These are phyloP conservation scores for Gleditsia sinensis DNA, from an alignment of 306 rosid species.

Conservation along the genomic window DNA sequence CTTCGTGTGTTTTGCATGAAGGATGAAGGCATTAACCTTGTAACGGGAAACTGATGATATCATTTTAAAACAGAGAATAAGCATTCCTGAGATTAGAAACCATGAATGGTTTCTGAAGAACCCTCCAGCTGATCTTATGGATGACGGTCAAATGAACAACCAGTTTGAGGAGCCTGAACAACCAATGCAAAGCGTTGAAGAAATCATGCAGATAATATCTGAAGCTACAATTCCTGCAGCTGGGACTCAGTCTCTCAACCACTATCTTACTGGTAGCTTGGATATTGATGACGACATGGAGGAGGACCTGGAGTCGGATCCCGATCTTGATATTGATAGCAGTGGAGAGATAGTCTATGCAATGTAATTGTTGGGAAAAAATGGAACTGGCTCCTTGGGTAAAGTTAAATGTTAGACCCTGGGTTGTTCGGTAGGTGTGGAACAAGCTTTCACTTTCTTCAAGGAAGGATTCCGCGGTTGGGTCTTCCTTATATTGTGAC, in stretches of 20 bases:
- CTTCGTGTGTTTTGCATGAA: slow-evolving; percentile 8
- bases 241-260: slow-evolving; percentile 66
- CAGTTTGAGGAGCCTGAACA: slow-evolving; percentile 87
- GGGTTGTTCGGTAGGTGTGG: slow-evolving; percentile 33
- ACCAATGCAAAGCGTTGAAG: slow-evolving; percentile 80
- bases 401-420: slow-evolving; percentile 2
- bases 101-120: slow-evolving; percentile 94
- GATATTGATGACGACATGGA: slow-evolving; percentile 96
- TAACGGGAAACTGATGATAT: slow-evolving; percentile 22
- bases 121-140: slow-evolving; percentile 85
- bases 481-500: slow-evolving; percentile 31
- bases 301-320: slow-evolving; percentile 79
- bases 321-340: slow-evolving; percentile 88
- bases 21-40: slow-evolving; percentile 16
- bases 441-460: slow-evolving; percentile 23
- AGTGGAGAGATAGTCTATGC: slow-evolving; percentile 94
- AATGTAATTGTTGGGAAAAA: slow-evolving; percentile 45
- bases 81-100: slow-evolving; percentile 77
- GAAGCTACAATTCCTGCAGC: slow-evolving; percentile 91
- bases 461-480: slow-evolving; percentile 33
- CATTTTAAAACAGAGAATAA: slow-evolving; percentile 73
- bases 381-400: slow-evolving; percentile 10
- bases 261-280: slow-evolving; percentile 76
- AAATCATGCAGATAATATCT: slow-evolving; percentile 84
- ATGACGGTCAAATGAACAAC: slow-evolving; percentile 48